Evolutionary conservation across 192 early-diverging fungal genomes (phyloP).

Genomic region (Coemansia sp.): DNA sequence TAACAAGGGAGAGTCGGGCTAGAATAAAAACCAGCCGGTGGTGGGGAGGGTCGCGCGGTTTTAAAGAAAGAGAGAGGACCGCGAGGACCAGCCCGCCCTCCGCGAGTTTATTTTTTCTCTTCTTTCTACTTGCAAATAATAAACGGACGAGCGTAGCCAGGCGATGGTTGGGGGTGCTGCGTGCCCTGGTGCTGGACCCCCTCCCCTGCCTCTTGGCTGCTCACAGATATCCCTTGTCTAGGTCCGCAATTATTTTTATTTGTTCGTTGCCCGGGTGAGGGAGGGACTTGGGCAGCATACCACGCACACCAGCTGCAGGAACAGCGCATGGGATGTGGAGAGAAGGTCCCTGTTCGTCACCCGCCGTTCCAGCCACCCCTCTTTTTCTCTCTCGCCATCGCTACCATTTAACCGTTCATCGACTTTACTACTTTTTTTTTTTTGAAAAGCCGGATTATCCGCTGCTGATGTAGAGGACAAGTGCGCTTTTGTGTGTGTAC

Average conservation of each 20-base stretch:
- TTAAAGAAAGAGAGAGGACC: slow-evolving; percentile 5
- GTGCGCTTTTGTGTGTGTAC: background rate
- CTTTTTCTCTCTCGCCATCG: background rate
- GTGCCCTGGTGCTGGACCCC: slow-evolving; percentile 8
- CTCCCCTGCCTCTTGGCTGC: background rate
- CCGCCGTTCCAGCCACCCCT: background rate
- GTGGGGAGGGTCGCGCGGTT: slow-evolving; percentile 3
- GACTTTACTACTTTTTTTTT: background rate
- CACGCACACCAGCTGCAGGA: slow-evolving; percentile 3
- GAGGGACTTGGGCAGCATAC: background rate
- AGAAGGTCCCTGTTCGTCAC: background rate
- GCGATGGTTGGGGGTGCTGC: background rate
- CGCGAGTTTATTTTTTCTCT: slow-evolving; percentile 5
- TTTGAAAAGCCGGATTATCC: slow-evolving; percentile 6
- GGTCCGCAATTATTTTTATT: background rate
- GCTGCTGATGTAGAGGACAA: background rate
- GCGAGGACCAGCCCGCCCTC: slow-evolving; percentile 9
- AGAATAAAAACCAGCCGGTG: background rate
- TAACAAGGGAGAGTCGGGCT: slow-evolving; percentile 2
- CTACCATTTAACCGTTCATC: slow-evolving; percentile 10
- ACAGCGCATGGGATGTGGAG: background rate
- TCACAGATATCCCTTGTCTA: slow-evolving; percentile 1
- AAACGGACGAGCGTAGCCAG: background rate
- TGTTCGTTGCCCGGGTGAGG: background rate
- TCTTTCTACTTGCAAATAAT: slow-evolving; percentile 2